Evolutionary conservation across 768 basidiomycete species (phyloP).

Genomic region (Mycena galericulata): DNA sequence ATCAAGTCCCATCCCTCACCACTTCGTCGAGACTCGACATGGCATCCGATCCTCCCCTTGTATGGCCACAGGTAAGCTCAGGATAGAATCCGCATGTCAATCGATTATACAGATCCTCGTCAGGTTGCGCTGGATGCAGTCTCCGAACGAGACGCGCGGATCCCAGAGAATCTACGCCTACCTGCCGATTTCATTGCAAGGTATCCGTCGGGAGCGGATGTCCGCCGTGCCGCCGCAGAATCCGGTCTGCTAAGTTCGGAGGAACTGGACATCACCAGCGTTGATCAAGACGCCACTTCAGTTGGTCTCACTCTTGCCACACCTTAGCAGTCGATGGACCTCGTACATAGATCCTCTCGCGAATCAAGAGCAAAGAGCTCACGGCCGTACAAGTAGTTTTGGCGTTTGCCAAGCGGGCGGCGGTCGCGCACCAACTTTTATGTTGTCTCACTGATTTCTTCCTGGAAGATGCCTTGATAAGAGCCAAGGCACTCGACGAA

Average conservation of each 20-base stretch:
- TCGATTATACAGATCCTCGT: not conserved
- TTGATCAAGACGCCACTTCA: conserved; percentile 48
- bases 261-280: conserved; percentile 49
- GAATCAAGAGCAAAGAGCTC: conserved; percentile 44
- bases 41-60: not conserved
- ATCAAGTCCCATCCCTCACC: not conserved
- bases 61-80: conserved; percentile 21
- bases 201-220: conserved; percentile 41
- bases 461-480: conserved; percentile 54
- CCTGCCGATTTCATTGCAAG: conserved; percentile 25
- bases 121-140: conserved; percentile 33
- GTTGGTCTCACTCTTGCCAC: conserved; percentile 31
- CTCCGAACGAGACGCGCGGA: conserved; percentile 28
- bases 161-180: conserved; percentile 28
- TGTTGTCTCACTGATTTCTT: conserved; percentile 58
- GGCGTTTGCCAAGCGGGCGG: conserved; percentile 63
- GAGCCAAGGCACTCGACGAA: conserved; percentile 56
- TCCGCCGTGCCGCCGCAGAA: conserved; percentile 45
- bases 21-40: not conserved
- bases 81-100: too few relatives aligned
- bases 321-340: not conserved
- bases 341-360: conserved; percentile 30
- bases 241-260: conserved; percentile 46
- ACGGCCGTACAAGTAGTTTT: conserved; percentile 53
- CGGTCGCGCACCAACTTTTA: conserved; percentile 62